phyloP scores from a whole-genome alignment of 208 protist genomes.

The Crithidia bombi region DNA sequence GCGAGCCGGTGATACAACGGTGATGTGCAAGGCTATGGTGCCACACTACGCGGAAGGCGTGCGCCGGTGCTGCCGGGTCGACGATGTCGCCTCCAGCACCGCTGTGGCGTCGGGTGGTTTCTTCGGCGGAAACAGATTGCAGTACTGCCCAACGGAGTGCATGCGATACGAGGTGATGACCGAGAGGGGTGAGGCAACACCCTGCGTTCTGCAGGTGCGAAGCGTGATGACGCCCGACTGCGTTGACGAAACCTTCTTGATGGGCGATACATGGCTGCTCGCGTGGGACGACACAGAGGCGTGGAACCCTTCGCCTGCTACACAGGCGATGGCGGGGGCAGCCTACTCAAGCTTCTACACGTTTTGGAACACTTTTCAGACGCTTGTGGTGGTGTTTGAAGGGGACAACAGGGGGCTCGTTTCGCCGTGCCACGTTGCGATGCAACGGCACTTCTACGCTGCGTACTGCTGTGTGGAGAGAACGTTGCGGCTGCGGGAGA shows the following conservation, averaged over 20 bases:
- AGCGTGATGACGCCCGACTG: slow-evolving; percentile 36
- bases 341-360: slow-evolving; percentile 8
- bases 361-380: slow-evolving; percentile 18
- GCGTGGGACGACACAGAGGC: slow-evolving; percentile 10
- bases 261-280: slow-evolving; percentile 64
- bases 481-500: slow-evolving; percentile 49
- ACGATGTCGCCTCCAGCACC: background rate
- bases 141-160: background rate
- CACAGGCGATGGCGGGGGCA: too few relatives aligned
- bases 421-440: slow-evolving; percentile 42
- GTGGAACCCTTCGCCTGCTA: background rate
- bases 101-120: background rate
- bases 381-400: slow-evolving; percentile 47
- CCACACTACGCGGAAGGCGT: slow-evolving; percentile 11
- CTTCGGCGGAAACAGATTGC: background rate
- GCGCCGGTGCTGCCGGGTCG: slow-evolving; percentile 4
- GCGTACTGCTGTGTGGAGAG: slow-evolving; percentile 44
- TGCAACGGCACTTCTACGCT: slow-evolving; percentile 44
- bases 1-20: slow-evolving; percentile 11
- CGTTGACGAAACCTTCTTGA: slow-evolving; percentile 58
- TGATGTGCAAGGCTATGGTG: slow-evolving; percentile 23
- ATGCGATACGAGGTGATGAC: background rate
- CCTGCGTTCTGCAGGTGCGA: slow-evolving; percentile 19
- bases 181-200: background rate
- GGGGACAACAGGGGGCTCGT: slow-evolving; percentile 41